phyloP scores from a whole-genome alignment of 2,329 filamentous ascomycete species.

The Colletotrichum higginsianum region DNA sequence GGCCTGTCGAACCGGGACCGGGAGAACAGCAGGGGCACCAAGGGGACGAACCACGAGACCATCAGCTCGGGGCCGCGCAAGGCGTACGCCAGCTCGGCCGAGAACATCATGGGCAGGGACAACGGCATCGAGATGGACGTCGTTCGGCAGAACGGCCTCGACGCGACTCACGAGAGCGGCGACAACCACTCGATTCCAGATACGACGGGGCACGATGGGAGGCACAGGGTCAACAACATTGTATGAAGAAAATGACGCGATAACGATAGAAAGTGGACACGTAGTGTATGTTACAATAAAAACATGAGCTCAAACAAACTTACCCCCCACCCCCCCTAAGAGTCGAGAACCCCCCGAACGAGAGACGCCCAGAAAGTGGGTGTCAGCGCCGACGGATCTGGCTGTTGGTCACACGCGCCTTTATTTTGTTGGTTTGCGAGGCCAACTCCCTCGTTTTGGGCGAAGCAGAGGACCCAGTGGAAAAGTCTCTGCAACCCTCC shows the following conservation, averaged over 20 bases:
- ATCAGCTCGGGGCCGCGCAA: constrained; percentile 7
- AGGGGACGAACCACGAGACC: constrained; percentile 16
- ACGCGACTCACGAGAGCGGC: neutral
- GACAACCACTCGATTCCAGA: constrained; percentile 6
- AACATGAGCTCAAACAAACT: too few species aligned
- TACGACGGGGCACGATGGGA: constrained; percentile 8
- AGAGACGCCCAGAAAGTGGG: too few species aligned
- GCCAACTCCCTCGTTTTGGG: too few species aligned
- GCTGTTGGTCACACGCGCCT: too few species aligned
- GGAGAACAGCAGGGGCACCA: constrained; percentile 18
- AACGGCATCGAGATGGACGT: constrained; percentile 28
- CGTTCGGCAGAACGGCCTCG: neutral
- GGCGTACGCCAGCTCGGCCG: constrained; percentile 19
- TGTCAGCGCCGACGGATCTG: too few species aligned
- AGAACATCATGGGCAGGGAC: constrained; percentile 28
- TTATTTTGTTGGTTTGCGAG: too few species aligned
- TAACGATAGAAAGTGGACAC: neutral
- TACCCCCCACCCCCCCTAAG: too few species aligned
- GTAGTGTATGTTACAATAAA: neutral
- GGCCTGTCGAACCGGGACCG: constrained; percentile 16
- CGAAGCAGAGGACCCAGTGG: too few species aligned
- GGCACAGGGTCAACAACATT: neutral
- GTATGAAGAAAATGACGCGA: neutral
- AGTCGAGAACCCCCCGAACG: too few species aligned
- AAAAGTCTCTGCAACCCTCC: too few species aligned